Base-by-base conservation (phyloP, 306 rosid genomes). In the Corylus americana region DNA sequence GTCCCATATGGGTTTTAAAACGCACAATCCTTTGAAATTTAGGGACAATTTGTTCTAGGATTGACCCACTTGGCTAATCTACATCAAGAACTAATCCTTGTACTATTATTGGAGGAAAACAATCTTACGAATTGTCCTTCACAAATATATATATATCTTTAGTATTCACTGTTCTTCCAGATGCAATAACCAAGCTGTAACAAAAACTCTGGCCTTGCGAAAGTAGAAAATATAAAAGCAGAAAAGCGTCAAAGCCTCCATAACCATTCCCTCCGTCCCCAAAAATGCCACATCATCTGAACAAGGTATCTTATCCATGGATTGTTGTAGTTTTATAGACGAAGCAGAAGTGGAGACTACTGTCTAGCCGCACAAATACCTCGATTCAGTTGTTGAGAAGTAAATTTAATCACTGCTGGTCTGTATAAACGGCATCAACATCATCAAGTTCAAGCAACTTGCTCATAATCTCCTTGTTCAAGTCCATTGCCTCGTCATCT, bases 371-470 rank as follows among this genome's bases (percentile, higher is more conserved):
- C 72, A 67, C 12, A 31, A 69, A 61, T 78, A 79, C 75, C 67
- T 61, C 76, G 77, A 63, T 62, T 81, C 49, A 74, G 73, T 73
- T 14, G 78, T 70, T 73, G 79, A 81, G 49, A 58, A 71, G 53
- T 18, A 73, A 74, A 35, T 68, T 51, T 53, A 51, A 70, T 87
- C 88, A 91, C 80, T 85, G 91, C 83, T 92, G 98, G 83, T 95
- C 98, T 0, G 94, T 95, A 83, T 92, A 95, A 84, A 95, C 96
- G 45, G 98, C 97, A 75, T 92, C 98, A 55, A 95, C 98, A 79
- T 95, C 98, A 73, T 95, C 97, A 55, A 95, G 98, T 77, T 95
- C 97, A 35, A 92, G 98, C 82, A 92, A 88, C 67, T 90, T 88
- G 82, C 74, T 79, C 90, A 90, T 85, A 74, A 95, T 97, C 79